phyloP scores from a whole-genome alignment of 495 filamentous ascomycete genomes.

The Tuber umbilicatum region DNA sequence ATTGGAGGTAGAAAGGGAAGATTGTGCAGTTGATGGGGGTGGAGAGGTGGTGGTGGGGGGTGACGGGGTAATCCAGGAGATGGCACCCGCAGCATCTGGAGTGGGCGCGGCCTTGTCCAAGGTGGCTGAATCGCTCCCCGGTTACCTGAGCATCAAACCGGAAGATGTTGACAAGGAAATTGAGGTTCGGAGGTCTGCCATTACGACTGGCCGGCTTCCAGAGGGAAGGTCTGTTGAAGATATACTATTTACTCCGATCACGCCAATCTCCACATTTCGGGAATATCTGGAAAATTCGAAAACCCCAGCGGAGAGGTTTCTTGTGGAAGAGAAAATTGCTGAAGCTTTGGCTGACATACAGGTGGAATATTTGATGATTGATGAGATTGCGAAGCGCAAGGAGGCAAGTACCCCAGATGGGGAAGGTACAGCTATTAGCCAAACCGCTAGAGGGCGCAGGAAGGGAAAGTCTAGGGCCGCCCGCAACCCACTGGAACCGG shows the following conservation, averaged over 20 bases:
- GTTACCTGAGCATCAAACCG: constrained; percentile 21
- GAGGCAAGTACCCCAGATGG: constrained; percentile 22
- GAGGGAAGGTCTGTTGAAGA: constrained; percentile 13
- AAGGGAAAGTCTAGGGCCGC: constrained; percentile 20
- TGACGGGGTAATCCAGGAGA: constrained; percentile 16
- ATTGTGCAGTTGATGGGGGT: constrained; percentile 22
- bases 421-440: constrained; percentile 13
- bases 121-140: constrained; percentile 14
- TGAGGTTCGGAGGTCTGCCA: constrained; percentile 20
- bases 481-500: constrained; percentile 31
- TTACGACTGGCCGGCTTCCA: constrained; percentile 24
- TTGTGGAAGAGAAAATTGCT: constrained; percentile 37
- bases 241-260: constrained; percentile 27
- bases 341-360: constrained; percentile 33
- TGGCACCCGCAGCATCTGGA: not conserved
- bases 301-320: constrained; percentile 24
- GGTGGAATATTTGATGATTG: constrained; percentile 28
- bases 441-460: constrained; percentile 18
- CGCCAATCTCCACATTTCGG: constrained; percentile 32
- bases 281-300: constrained; percentile 22
- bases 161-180: constrained; percentile 27
- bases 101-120: constrained; percentile 9
- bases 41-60: constrained; percentile 25
- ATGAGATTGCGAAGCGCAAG: constrained; percentile 31
- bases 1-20: constrained; percentile 9